phyloP scores from a whole-genome alignment of 441 rosid genomes.

The Hura crepitans region DNA sequence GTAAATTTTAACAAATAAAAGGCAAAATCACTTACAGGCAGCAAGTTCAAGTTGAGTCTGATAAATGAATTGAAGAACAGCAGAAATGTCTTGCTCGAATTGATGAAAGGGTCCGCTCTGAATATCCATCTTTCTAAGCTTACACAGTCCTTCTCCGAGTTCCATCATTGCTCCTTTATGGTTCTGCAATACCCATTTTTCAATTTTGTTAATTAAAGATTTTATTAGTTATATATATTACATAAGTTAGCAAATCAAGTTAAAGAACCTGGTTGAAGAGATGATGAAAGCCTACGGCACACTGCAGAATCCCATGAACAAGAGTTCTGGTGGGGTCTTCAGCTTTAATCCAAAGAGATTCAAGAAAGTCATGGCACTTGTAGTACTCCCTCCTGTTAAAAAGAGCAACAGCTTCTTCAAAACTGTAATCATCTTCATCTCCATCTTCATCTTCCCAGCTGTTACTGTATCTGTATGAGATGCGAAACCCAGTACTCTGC shows the following conservation, averaged over 20 bases:
- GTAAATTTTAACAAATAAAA: no score
- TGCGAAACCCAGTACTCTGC: conserved; percentile 19
- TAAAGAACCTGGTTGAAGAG: conserved; percentile 61
- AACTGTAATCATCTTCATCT: conserved; percentile 31
- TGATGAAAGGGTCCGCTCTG: conserved; percentile 58
- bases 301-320: conserved; percentile 70
- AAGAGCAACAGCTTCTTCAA: conserved; percentile 51
- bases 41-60: conserved; percentile 85
- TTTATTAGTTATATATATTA: no score
- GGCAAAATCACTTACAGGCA: conserved; percentile 50
- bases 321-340: conserved; percentile 69
- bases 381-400: conserved; percentile 64
- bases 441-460: conserved; percentile 18
- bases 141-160: conserved; percentile 81
- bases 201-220: no score
- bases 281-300: conserved; percentile 83
- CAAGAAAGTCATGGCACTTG: conserved; percentile 67
- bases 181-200: no score
- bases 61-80: conserved; percentile 64
- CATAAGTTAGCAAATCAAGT: no score
- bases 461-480: conserved; percentile 36
- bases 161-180: conserved; percentile 97
- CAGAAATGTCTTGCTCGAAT: conserved; percentile 67
- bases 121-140: conserved; percentile 76
- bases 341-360: conserved; percentile 59